Conservation (phyloP, 768 basidiomycete genomes). For the Leccinum subgranulosum region DNA sequence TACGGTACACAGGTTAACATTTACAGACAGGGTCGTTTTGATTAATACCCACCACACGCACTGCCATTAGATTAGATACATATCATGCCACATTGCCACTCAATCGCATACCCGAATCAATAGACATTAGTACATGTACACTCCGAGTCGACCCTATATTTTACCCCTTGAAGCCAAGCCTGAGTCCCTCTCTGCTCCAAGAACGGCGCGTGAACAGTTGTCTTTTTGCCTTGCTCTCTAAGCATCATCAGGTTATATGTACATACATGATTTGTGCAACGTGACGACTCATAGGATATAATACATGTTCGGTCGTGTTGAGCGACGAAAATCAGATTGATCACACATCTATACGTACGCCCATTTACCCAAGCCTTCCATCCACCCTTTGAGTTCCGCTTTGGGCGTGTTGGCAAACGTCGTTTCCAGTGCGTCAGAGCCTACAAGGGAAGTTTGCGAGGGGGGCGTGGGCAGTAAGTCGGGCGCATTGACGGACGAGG, state of each 20-base stretch:
- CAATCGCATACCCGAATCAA: too few species aligned
- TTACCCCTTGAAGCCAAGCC: too few species aligned
- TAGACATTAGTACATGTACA: too few species aligned
- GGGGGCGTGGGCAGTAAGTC: conserved; percentile 29
- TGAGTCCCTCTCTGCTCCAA: too few species aligned
- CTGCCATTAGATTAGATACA: too few species aligned
- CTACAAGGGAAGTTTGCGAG: neutral
- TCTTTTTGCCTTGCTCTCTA: neutral
- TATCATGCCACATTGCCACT: too few species aligned
- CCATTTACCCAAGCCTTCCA: conserved; percentile 37
- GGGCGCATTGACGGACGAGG: conserved; percentile 38
- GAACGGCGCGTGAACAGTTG: neutral
- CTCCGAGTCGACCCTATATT: too few species aligned
- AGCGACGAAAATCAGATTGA: neutral
- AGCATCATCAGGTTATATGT: too few species aligned
- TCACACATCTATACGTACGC: conserved; percentile 31
- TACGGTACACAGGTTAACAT: too few species aligned
- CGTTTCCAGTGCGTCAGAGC: conserved; percentile 11
- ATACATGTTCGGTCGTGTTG: neutral
- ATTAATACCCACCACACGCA: too few species aligned
- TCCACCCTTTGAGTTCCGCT: conserved; percentile 35
- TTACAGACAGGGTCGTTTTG: too few species aligned
- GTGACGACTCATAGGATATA: neutral
- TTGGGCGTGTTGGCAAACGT: conserved; percentile 27
- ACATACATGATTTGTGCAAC: too few species aligned